These are phyloP conservation scores for Trichoderma hamatum DNA, from an alignment of 2,329 filamentous ascomycete species.

Conservation along the genomic window DNA sequence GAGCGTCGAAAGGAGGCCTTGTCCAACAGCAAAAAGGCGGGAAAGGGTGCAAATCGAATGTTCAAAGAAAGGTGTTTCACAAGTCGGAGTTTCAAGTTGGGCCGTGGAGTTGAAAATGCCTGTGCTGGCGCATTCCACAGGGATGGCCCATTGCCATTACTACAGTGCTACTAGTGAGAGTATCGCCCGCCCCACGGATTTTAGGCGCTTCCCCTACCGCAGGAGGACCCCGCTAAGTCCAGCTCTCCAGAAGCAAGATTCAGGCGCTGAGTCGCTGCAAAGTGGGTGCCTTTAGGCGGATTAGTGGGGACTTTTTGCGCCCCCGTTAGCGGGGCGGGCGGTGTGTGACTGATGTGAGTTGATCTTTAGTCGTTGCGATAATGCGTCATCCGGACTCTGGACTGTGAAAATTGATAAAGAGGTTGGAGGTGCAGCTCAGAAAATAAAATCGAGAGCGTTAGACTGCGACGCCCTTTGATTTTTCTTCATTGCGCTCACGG, in stretches of 20 bases:
- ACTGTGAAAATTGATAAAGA: background rate
- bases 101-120: background rate
- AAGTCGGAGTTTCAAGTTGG: conserved; percentile 18
- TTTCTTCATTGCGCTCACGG: background rate
- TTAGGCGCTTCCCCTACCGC: conserved; percentile 13
- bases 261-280: conserved; percentile 10
- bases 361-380: background rate
- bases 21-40: background rate
- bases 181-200: conserved; percentile 16
- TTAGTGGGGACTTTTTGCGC: background rate
- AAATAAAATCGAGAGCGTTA: background rate
- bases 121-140: conserved; percentile 4
- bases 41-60: background rate
- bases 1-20: background rate
- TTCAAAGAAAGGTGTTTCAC: conserved; percentile 6
- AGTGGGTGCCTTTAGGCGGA: conserved; percentile 4
- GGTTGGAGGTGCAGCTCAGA: background rate
- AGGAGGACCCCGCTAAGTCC: conserved; percentile 5
- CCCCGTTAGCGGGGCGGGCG: conserved; percentile 19
- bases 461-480: background rate
- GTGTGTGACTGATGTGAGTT: conserved; percentile 23
- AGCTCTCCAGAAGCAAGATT: background rate
- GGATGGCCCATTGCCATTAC: conserved; percentile 1
- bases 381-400: conserved; percentile 1
- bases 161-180: too few relatives aligned